A percentile compares a stretch with the other conserved stretches of the same genome.
Conservation (phyloP, 1,284 basidiomycete species). For the Cryptococcus depauperatus region DNA sequence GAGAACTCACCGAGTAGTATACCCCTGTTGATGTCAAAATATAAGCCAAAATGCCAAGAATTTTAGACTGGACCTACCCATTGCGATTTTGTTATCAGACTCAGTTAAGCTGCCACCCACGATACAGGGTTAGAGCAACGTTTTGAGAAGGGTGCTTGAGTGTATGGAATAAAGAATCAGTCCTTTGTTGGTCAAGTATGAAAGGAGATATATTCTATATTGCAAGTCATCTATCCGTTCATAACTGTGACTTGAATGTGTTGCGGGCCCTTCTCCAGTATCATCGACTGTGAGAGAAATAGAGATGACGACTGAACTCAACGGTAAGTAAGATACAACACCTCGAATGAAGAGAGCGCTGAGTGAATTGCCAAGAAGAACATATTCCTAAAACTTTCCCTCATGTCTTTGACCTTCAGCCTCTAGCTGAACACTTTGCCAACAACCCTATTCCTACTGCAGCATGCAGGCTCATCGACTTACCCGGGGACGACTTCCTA, state of each 20-base stretch:
- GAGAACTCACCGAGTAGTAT: conserved; percentile 18
- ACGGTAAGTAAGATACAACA: too few species aligned
- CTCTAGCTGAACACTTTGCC: conserved; percentile 20
- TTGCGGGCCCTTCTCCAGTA: too few species aligned
- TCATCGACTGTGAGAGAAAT: too few species aligned
- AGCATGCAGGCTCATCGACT: conserved; percentile 24
- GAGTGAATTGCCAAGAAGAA: too few species aligned
- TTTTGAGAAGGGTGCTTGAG: background rate
- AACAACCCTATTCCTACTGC: conserved; percentile 25
- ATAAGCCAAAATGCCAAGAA: background rate
- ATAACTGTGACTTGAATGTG: too few species aligned
- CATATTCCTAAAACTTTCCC: conserved; percentile 12
- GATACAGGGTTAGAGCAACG: background rate
- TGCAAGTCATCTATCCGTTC: too few species aligned
- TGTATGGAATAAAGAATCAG: too few species aligned
- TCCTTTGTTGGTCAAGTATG: background rate
- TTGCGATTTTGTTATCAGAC: too few species aligned
- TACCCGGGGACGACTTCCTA: conserved; percentile 24
- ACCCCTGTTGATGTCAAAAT: conserved; percentile 8
- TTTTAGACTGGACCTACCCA: background rate
- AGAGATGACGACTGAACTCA: too few species aligned
- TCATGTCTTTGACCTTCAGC: conserved; percentile 22
- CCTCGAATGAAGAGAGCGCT: too few species aligned
- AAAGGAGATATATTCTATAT: too few species aligned
- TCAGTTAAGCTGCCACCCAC: background rate